Evolutionary conservation across 257 asterid genomes (phyloP).

Genomic region (Nicotiana sylvestris): DNA sequence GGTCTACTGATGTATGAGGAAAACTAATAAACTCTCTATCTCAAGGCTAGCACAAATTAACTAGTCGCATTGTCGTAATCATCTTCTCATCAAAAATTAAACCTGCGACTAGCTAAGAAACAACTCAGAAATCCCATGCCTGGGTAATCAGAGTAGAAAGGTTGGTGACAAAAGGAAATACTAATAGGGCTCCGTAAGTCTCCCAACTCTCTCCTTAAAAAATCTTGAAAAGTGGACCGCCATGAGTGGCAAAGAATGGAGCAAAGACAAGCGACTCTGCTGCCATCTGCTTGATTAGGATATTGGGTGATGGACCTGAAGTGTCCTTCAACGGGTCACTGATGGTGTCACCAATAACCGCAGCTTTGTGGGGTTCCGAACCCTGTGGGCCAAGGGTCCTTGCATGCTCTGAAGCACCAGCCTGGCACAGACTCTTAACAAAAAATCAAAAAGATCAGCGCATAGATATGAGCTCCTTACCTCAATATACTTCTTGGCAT

Average conservation of each 20-base stretch:
- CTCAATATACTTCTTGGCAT: slow-evolving; percentile 9
- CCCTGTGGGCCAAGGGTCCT: slow-evolving; percentile 9
- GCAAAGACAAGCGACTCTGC: not conserved
- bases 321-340: not conserved
- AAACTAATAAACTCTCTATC: not conserved
- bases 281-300: slow-evolving; percentile 6
- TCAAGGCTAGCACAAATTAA: not conserved
- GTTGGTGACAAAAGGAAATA: not conserved
- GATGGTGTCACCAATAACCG: not conserved
- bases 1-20: not conserved
- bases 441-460: not conserved
- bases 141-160: not conserved
- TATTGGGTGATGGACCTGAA: slow-evolving; percentile 11
- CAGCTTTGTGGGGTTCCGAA: slow-evolving; percentile 3
- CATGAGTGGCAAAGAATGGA: not conserved
- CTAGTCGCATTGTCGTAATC: not conserved
- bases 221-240: not conserved
- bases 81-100: not conserved
- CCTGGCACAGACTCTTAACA: not conserved
- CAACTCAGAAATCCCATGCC: not conserved
- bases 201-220: not conserved
- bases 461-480: not conserved
- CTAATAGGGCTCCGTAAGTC: not conserved
- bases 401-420: slow-evolving; percentile 5
- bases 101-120: not conserved